Evolutionary conservation across 1,284 basidiomycete genomes (phyloP), one percentile per base, ranked within the genome.

Genomic region (Trichosporon coremiiforme): DNA sequence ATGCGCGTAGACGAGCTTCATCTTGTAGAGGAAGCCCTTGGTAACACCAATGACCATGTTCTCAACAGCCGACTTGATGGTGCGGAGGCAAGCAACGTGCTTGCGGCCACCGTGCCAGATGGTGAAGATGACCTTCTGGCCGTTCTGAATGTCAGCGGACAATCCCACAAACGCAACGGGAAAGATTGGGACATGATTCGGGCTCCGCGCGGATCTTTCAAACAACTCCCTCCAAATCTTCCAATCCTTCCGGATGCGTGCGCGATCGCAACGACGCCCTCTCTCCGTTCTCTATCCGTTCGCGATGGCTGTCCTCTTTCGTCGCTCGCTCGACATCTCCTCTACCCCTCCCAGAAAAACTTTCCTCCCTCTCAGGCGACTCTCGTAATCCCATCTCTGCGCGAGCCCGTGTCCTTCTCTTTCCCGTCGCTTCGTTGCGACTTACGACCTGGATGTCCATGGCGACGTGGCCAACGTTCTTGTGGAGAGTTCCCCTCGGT

Each of bases 11-110:
- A 99, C 97, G 47, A 95, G 88, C 80, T 94, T 92, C 94, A 98
- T 96, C 91, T 99, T 99, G 90, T 99, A 99, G 82, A 91, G 90
- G 91, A 98, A 99, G 75, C 96, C 97, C 89, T 95, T 93, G 68
- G 95, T 98, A 73, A 98, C 95, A 78, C 95, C 96, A 78, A 87
- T 95, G 85, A 99, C 89, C 95, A 99, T 95, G 89, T 99, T 99
- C 84, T 89, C 89, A 80, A 99, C 95, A 79, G 95, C 85, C 78
- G 92, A 95, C 85, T 91, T 91, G 85, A 99, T 94, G 55, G 97
- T 99, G 79, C 95, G 90, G 77, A 99, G 87, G 87, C 95, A 98
- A 71, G 97, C 97, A 80, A 98, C 93, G 85, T 99, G 97, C 88
- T 99, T 99, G 84, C 97, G 91, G 76, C 89, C 92, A 75, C 94